Base-by-base conservation (phyloP, 192 early-diverging fungal species). In the Chytriomyces sp. region DNA sequence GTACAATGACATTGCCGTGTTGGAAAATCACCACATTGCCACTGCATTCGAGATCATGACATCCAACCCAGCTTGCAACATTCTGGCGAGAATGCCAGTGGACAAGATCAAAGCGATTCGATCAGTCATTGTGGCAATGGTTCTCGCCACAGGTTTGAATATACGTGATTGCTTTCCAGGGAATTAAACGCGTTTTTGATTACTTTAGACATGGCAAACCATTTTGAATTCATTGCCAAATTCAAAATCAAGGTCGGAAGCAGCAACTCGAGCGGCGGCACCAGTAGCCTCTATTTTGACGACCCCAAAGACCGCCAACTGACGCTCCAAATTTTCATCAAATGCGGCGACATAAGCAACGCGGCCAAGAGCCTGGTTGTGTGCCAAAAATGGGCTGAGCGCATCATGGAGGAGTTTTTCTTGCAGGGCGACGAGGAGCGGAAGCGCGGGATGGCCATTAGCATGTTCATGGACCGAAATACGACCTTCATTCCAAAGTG, bases 381-480 rank as follows among this genome's bases (percentile, higher is more conserved):
- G 17, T 82, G 75, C n/a, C 77, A 64, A 41, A 76, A 87, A 53
- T 88, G 86, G 86, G 79, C 86, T 3, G 73, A 70, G 31, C 44
- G 58, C n/a, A 82, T 88, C 54, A 88, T 88, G 83, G 80, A 85
- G 26, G 86, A 88, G 68, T 88, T 88, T 70, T 87, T 80, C 75
- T 38, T 39, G 55, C 85, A 86, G 64, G 86, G 84, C 12, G 84
- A 85, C 60, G 74, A 81, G 65, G 86, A 88, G 61, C 75, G 75
- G 54, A 8, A 64, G 39, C 36, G 62, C 31, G 78, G 81, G 22
- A 34, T 84, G 12, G 78, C 83, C 6, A 76, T 73, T n/a, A 28
- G 36, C 34, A 74, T 74, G 64, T 61, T 60, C 33, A 88, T 69
- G 78, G 80, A 64, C 81, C 85, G 67, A 39, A 72, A 25, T 70